Conservation (phyloP, 768 basidiomycete species). For the Gloeopeniophorella convolvens region DNA sequence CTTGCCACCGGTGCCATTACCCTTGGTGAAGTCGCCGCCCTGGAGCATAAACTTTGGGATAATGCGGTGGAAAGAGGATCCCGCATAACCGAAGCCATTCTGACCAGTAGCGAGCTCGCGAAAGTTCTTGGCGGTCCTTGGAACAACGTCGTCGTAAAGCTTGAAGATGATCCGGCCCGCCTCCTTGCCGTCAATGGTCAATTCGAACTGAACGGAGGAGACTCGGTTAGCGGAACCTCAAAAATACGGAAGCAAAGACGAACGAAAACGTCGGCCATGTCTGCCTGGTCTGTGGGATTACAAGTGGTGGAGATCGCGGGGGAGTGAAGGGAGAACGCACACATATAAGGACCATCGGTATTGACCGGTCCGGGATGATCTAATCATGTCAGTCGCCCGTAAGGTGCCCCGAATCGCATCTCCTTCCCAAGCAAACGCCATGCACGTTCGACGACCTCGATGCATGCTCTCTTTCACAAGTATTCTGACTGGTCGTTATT, state of each 20-base stretch:
- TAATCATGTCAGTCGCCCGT: not conserved
- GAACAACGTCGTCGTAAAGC: constrained; percentile 75
- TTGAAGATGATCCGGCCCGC: constrained; percentile 71
- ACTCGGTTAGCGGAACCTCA: too few species aligned
- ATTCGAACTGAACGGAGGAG: constrained; percentile 52
- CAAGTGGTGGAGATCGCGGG: constrained; percentile 16
- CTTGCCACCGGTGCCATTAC: constrained; percentile 69
- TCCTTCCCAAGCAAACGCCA: too few species aligned
- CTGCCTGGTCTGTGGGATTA: constrained; percentile 12
- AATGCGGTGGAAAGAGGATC: constrained; percentile 72
- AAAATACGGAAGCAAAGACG: constrained; percentile 17
- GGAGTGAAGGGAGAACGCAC: constrained; percentile 5
- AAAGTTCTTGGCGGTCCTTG: constrained; percentile 77
- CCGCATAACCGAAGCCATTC: constrained; percentile 68
- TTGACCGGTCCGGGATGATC: constrained; percentile 16
- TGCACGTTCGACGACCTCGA: too few species aligned
- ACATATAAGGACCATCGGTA: constrained; percentile 17
- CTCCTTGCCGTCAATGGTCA: constrained; percentile 37
- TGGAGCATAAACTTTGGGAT: constrained; percentile 87
- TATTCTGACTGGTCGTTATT: too few species aligned
- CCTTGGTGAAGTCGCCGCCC: constrained; percentile 76
- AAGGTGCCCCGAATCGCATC: too few species aligned
- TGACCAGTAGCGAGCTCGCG: constrained; percentile 78
- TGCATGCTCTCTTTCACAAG: too few species aligned
- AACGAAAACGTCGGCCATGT: constrained; percentile 38